Evolutionary conservation across 1,139 yeast species (phyloP), one percentile per base, ranked within the genome.

Genomic region (Diutina ranongensis): DNA sequence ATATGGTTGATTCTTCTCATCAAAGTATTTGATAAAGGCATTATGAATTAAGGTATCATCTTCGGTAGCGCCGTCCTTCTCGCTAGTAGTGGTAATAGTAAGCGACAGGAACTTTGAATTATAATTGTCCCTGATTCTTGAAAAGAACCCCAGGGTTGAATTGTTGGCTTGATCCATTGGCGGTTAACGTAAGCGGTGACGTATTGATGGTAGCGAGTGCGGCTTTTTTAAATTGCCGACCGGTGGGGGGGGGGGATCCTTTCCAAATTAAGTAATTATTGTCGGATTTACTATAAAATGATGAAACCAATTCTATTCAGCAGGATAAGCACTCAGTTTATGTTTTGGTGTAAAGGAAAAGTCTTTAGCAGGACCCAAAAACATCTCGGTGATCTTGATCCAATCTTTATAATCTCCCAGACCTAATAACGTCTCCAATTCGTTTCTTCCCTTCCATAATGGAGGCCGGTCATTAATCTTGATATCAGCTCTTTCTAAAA

Each of bases 371-470:
- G 86, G 86, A 20, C 98, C 98, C 54, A 92, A 73, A 58, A 89
- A 89, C 94, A 88, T 78, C 61, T 94, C 98, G n/a, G 95, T 78
- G 52, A 94, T 78, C 63, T 89, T 92, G 61, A 92, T 85, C 99
- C 99, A 92, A 63, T 92, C 98, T 56, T 71, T 75, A 65, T 83
- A 87, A 62, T 89, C 94, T 4, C 79, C 67, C 41, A 94, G 82
- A 0, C 94, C 97, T 53, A 92, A 69, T 54, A 88, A 69, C 0
- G 96, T 88, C 63, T 92, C 99, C 57, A 89, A 64, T 50, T 92
- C 98, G 60, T 86, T 79, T 62, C 99, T 78, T n/a, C 97, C 97
- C 55, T 67, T 74, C 95, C 97, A 94, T 50, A 77, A 72, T 27
- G 95, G 95, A 19, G 98, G 96, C 58, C 98, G 78, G 63, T 92